phyloP scores from a whole-genome alignment of 495 filamentous ascomycete species.

The Aspergillus coremiiformis region DNA sequence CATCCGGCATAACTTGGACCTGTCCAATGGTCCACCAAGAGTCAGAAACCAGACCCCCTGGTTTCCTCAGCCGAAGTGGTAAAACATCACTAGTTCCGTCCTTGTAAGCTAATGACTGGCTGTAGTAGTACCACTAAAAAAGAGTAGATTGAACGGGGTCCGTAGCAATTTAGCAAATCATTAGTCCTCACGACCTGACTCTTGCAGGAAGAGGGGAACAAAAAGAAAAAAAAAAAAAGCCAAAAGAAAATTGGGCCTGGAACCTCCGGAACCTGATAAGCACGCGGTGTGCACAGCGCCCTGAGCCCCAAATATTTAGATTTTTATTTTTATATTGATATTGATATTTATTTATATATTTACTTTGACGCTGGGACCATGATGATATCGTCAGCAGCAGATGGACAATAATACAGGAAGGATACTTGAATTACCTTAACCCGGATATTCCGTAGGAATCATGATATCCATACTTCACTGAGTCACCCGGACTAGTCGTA shows the following conservation, averaged over 20 bases:
- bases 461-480: background rate
- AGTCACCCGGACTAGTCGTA: background rate
- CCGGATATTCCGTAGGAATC: too few relatives aligned
- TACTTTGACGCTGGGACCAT: conserved; percentile 12
- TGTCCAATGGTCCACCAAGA: background rate
- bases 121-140: conserved; percentile 1
- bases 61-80: background rate
- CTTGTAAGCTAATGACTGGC: background rate
- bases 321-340: too few relatives aligned
- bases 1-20: background rate
- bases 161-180: conserved; percentile 4
- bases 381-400: conserved; percentile 1
- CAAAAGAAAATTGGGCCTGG: background rate
- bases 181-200: background rate
- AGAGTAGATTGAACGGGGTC: conserved; percentile 9
- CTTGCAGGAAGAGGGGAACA: conserved; percentile 1
- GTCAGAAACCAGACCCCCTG: conserved; percentile 10
- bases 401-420: too few relatives aligned
- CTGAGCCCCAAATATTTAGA: conserved; percentile 6
- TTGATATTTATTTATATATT: too few relatives aligned
- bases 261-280: conserved; percentile 3
- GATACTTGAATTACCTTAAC: too few relatives aligned
- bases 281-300: conserved; percentile 12
- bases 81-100: conserved; percentile 1
- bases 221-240: too few relatives aligned